Evolutionary conservation across 2,329 filamentous ascomycete species (phyloP), one percentile per base, ranked within the genome.

Genomic region (Macrophomina phaseolina): DNA sequence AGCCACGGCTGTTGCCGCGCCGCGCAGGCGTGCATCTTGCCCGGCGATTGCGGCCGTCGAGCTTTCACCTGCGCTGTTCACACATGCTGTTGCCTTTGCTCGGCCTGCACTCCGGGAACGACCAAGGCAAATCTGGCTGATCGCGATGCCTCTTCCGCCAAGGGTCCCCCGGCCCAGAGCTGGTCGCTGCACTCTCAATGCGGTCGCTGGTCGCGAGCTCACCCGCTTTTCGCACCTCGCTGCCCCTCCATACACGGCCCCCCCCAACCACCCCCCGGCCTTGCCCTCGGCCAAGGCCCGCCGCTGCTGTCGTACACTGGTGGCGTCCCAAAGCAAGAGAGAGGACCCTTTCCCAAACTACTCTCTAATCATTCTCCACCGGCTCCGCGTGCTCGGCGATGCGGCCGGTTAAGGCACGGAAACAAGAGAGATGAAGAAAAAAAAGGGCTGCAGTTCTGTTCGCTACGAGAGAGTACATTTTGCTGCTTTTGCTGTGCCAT

Each of bases 271-370:
- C 6, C 36, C 36, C 36, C 40, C 38, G 36, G 52, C 52, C 32
- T 23, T 23, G 34, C 34, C 36, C 36, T 38, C n/a, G 55, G 55
- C 56, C 56, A 61, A 61, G 56, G 56, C 56, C 30, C 42, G 30
- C 56, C 56, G 56, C 56, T 28, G 56, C 56, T 61, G 56, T 61
- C 36, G 6, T 30, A 61, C 56, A 61, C 56, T 61, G 56, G 36
- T 28, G 42, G 56, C 32, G 16, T 49, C 7, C 12, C 56, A 61
- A 34, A 23, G 11, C 23, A 23, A 23, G 23, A 23, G 23, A 23
- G 23, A 52, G 42, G 55, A 60, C 55, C 56, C 56, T n/a, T 61
- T 48, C 28, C 56, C 12, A 48, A 23, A 23, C 23, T 23, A 23
- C 23, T 23, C 56, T 42, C 28, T 56, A 14, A 32, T 52, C 32